Evolutionary conservation across 306 rosid genomes (phyloP), one percentile per base, ranked within the genome.

Genomic region (Quercus variabilis): DNA sequence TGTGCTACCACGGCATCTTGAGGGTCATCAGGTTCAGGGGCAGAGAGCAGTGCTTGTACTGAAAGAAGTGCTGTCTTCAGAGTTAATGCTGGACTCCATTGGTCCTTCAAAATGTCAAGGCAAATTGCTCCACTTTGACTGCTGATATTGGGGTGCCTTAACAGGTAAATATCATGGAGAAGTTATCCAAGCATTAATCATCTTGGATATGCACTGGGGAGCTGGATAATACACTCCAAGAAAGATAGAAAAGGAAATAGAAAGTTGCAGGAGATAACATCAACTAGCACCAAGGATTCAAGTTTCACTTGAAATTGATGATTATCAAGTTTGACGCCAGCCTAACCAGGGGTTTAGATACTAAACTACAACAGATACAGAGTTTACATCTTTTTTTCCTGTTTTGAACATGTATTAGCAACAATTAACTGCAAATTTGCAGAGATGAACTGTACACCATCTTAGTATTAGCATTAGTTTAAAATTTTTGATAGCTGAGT

Each of bases 101-200:
- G 99, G 69, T 95, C 98, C 81, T 95, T 95, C 91, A 95, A 89
- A 77, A 95, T 89, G 81, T 95, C 99, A 52, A 95, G 87, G 86
- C 99, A 95, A 76, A 95, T 95, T 73, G 99, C 99, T 71, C 99
- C 99, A 87, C 96, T 95, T 73, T 95, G 99, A 85, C 99, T 95
- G 87, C 99, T 95, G 84, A 95, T 93, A 81, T 95, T 95, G 26
- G 99, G 99, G 90, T 95, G 99, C 99, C 99, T 95, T 88, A 87
- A 80, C 56, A 76, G 60, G 73, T 73, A 75, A 33, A 88, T 55
- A 76, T 75, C 62, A 68, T 10, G 20, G 15, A 74, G 5, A n/a
- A 59, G 81, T 69, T 82, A 57, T 30, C 7, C 54, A 55, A 12
- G 49, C 46, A 86, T 80, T 52, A 83, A 70, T 30, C 69, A 74